Percentiles rank a stretch among this genome's conserved stretches.
Conservation (phyloP, 2,329 filamentous ascomycete genomes). For the Nemania sp. region DNA sequence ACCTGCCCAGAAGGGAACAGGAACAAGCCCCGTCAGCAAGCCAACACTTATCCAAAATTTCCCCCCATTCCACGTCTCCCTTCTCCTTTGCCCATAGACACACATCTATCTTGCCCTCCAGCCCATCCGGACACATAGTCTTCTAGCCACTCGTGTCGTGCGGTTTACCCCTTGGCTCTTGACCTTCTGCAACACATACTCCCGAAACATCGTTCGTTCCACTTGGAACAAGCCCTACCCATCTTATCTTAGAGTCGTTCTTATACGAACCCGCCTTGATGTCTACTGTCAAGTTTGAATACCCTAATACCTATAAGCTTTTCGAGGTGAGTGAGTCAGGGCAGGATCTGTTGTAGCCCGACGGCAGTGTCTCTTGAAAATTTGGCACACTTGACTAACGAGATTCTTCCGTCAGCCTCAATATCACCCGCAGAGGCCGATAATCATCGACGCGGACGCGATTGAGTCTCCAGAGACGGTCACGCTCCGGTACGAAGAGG, state of each 20-base stretch:
- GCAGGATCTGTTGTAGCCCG: not conserved
- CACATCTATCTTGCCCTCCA: slow-evolving; percentile 38
- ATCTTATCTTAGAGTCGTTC: slow-evolving; percentile 37
- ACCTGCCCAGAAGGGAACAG: slow-evolving; percentile 37
- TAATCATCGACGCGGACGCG: slow-evolving; percentile 67
- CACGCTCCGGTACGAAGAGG: slow-evolving; percentile 68
- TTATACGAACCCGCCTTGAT: slow-evolving; percentile 61
- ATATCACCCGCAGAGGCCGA: slow-evolving; percentile 66
- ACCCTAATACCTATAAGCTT: slow-evolving; percentile 67
- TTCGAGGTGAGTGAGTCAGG: slow-evolving; percentile 70
- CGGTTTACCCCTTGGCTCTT: slow-evolving; percentile 26
- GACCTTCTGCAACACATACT: slow-evolving; percentile 48
- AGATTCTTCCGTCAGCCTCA: slow-evolving; percentile 57
- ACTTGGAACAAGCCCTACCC: slow-evolving; percentile 51
- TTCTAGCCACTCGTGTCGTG: slow-evolving; percentile 5
- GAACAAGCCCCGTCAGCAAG: slow-evolving; percentile 35
- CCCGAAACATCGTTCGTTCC: slow-evolving; percentile 53
- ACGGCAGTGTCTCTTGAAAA: slow-evolving; percentile 16
- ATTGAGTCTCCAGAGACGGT: slow-evolving; percentile 69
- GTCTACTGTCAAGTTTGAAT: slow-evolving; percentile 69
- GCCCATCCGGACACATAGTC: slow-evolving; percentile 15
- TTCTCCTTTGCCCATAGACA: slow-evolving; percentile 28
- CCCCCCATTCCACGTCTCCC: slow-evolving; percentile 34
- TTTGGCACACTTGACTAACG: slow-evolving; percentile 38
- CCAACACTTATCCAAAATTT: slow-evolving; percentile 30